These are phyloP conservation scores for Monascus purpureus DNA, from an alignment of 495 filamentous ascomycete species.

Conservation along the genomic window DNA sequence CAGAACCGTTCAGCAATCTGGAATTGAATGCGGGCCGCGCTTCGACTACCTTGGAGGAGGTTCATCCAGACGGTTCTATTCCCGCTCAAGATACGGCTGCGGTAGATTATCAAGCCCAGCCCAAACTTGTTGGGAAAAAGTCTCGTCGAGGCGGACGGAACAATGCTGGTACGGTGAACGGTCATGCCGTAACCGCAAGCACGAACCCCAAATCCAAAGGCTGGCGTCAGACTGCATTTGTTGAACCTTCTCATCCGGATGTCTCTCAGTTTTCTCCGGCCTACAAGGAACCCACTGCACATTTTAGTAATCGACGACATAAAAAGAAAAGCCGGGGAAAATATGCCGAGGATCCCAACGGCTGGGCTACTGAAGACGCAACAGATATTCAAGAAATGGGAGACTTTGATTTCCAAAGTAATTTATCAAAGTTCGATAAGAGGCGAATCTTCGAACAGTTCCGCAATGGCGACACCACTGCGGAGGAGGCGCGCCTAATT, in stretches of 20 bases:
- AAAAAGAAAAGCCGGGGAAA: conserved; percentile 41
- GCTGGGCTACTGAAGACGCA: conserved; percentile 93
- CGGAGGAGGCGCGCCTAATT: conserved; percentile 78
- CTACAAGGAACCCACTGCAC: conserved; percentile 9
- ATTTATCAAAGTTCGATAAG: conserved; percentile 90
- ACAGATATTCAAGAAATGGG: conserved; percentile 92
- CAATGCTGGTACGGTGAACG: conserved; percentile 11
- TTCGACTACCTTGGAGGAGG: conserved; percentile 6
- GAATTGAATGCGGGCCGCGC: conserved; percentile 17
- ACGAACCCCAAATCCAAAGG: conserved; percentile 45
- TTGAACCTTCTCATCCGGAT: conserved; percentile 40
- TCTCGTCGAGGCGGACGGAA: conserved; percentile 22
- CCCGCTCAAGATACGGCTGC: conserved; percentile 2
- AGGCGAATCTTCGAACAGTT: conserved; percentile 76
- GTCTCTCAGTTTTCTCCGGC: conserved; percentile 8
- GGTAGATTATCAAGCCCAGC: conserved; percentile 2
- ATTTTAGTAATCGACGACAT: conserved; percentile 25
- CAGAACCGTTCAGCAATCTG: conserved; percentile 30
- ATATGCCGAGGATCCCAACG: conserved; percentile 53
- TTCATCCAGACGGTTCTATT: conserved; percentile 6
- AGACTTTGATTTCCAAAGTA: conserved; percentile 84
- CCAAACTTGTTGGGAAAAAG: conserved; percentile 13
- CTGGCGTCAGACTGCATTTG: conserved; percentile 73
- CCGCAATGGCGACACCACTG: conserved; percentile 69
- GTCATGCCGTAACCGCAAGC: conserved; percentile 22